phyloP scores from a whole-genome alignment of 495 filamentous ascomycete genomes.

The Geopyxis carbonaria region DNA sequence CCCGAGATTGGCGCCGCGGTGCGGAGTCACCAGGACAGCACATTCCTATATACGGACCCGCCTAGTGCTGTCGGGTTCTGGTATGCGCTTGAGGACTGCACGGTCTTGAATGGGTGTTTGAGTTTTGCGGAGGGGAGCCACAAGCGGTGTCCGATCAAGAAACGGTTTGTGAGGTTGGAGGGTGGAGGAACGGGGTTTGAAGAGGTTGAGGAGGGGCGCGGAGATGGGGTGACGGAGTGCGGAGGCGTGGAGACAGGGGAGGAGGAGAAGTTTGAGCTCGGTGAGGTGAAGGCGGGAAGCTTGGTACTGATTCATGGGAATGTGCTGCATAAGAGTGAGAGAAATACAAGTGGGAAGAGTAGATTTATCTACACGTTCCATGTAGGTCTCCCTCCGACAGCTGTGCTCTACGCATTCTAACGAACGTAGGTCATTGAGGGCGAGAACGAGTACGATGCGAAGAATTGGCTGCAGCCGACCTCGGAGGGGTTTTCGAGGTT shows the following conservation, averaged over 20 bases:
- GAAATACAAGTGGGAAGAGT: constrained; percentile 65
- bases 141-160: constrained; percentile 41
- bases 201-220: constrained; percentile 31
- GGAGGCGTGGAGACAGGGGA: constrained; percentile 5
- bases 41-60: constrained; percentile 83
- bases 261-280: constrained; percentile 24
- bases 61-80: constrained; percentile 53
- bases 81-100: constrained; percentile 85
- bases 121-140: constrained; percentile 72
- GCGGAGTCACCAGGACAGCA: constrained; percentile 73
- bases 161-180: constrained; percentile 54
- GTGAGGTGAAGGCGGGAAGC: constrained; percentile 35
- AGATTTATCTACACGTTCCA: constrained; percentile 97
- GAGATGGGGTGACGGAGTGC: constrained; percentile 27
- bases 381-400: constrained; percentile 20
- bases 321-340: constrained; percentile 88
- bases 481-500: constrained; percentile 57
- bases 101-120: constrained; percentile 67
- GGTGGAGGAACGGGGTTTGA: constrained; percentile 38
- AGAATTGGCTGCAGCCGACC: constrained; percentile 86
- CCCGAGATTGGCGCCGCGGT: constrained; percentile 86
- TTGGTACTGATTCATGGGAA: constrained; percentile 94
- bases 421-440: constrained; percentile 54
- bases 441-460: constrained; percentile 58
- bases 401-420: background rate